Percentiles rank a stretch among this genome's conserved stretches.
phyloP scores from a whole-genome alignment of 257 asterid genomes.

The Gentiana macrophylla region DNA sequence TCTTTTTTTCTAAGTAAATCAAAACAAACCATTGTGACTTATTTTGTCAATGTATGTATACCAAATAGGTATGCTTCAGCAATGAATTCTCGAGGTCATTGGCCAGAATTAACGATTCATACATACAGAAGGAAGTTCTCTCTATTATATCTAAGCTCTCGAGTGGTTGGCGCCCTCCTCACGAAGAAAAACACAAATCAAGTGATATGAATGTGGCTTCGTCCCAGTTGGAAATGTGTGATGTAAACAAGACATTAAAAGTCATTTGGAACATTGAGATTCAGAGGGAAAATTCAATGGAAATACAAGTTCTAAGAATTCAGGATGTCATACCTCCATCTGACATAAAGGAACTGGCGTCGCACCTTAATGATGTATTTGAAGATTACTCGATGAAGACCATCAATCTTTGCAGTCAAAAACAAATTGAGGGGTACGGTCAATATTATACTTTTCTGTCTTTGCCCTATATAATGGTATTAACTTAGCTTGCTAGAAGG shows the following conservation, averaged over 20 bases:
- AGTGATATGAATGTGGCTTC: conserved; percentile 6
- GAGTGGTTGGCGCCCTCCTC: conserved; percentile 34
- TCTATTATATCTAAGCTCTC: conserved; percentile 41
- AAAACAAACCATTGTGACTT: too few species aligned
- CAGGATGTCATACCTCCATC: conserved; percentile 29
- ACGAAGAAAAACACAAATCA: conserved; percentile 1
- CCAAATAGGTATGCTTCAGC: conserved; percentile 28
- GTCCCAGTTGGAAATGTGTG: conserved; percentile 21
- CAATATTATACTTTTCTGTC: too few species aligned
- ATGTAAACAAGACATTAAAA: conserved; percentile 18
- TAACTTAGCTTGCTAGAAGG: too few species aligned
- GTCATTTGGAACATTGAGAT: conserved; percentile 46
- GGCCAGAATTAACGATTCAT: conserved; percentile 13
- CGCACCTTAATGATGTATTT: conserved; percentile 3
- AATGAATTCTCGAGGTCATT: conserved; percentile 32
- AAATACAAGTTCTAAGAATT: conserved; percentile 30
- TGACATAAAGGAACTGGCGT: conserved; percentile 16
- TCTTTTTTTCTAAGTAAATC: too few species aligned
- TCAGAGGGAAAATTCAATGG: conserved; percentile 13
- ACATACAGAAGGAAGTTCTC: conserved; percentile 21
- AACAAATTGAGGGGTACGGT: conserved; percentile 17
- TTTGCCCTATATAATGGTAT: too few species aligned
- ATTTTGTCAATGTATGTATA: neutral
- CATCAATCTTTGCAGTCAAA: conserved; percentile 11
- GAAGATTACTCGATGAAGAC: conserved; percentile 11